phyloP scores from a whole-genome alignment of 2,329 filamentous ascomycete species.

The Sclerotinia borealis region DNA sequence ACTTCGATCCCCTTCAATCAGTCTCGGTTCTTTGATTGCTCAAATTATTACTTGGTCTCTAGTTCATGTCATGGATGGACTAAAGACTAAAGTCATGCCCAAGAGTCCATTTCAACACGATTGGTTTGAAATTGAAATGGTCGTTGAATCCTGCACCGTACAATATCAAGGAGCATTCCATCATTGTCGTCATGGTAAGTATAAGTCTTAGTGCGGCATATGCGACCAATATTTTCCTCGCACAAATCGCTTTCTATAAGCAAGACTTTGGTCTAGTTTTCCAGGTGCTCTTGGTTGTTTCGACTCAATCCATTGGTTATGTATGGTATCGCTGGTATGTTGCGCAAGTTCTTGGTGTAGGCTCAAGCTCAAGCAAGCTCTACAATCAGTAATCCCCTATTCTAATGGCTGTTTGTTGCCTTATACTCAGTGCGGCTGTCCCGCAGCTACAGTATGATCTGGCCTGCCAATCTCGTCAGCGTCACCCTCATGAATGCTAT shows the following conservation, averaged over 20 bases:
- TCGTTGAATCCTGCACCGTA: conserved; percentile 62
- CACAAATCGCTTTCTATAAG: conserved; percentile 67
- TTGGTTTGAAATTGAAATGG: conserved; percentile 46
- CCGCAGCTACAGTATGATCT: conserved; percentile 61
- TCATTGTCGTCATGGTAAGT: conserved; percentile 57
- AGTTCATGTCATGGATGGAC: conserved; percentile 52
- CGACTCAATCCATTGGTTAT: conserved; percentile 58
- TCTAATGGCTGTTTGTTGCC: no score
- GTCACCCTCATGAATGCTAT: conserved; percentile 46
- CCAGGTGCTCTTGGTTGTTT: conserved; percentile 53
- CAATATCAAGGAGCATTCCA: conserved; percentile 63
- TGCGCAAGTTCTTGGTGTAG: conserved; percentile 52
- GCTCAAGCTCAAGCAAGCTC: no score
- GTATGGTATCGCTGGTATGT: conserved; percentile 58
- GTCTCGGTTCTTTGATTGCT: conserved; percentile 37
- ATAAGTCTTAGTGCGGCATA: conserved; percentile 42
- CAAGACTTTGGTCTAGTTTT: conserved; percentile 57
- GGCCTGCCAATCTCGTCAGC: conserved; percentile 52
- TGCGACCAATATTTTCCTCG: conserved; percentile 64
- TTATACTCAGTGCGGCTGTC: conserved; percentile 29
- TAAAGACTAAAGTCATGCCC: conserved; percentile 37
- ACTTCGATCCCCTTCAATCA: conserved; percentile 20
- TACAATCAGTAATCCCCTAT: no score
- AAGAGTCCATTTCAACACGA: conserved; percentile 34
- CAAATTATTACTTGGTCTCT: conserved; percentile 34